Base-by-base conservation (phyloP, 306 rosid genomes). In the Carpinus viminea region DNA sequence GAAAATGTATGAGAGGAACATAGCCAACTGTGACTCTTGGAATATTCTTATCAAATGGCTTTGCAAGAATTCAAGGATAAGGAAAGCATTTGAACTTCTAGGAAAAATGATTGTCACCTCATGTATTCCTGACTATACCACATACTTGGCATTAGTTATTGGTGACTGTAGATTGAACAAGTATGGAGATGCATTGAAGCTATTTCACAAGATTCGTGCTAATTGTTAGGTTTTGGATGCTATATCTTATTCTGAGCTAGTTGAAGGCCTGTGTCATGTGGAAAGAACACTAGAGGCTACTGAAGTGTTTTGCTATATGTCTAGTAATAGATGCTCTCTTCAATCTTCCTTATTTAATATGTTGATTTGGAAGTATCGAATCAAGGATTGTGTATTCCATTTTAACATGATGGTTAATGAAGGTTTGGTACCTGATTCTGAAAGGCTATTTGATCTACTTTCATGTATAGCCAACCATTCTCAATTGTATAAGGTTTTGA, bases 11-110 rank as follows among this genome's bases (percentile, higher is more conserved):
- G 85, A 86, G 83, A 81, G 55, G 68, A 85, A 84, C 65, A 76
- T 90, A 41, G 92, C 90, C 50, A 89, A 88, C 59, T 79, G 87
- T 77, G 73, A 80, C 77, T 89, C 99, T 75, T 93, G 97, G 98
- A 93, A 91, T 81, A 86, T 92, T 75, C 70, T 92, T 38, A 72
- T 93, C 68, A 83, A 91, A 73, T 85, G 90, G 85, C 85, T 89
- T 34, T 88, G 92, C n/a, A 90, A 92, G 85, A 88, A 85, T 71
- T 86, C 81, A 70, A 87, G 80, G 77, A 85, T 72, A 18, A 74
- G 80, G 85, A 90, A 82, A 47, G 97, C 88, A 70, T 75, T 68
- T 65, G 84, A 72, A 84, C 84, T 92, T 84, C 90, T 95, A 1
- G 89, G 91, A 54, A 91, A 89, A 83, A 92, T 92, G 98, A 83